phyloP scores from a whole-genome alignment of 73 alveolate genomes.

The Uronychia binucleata region DNA sequence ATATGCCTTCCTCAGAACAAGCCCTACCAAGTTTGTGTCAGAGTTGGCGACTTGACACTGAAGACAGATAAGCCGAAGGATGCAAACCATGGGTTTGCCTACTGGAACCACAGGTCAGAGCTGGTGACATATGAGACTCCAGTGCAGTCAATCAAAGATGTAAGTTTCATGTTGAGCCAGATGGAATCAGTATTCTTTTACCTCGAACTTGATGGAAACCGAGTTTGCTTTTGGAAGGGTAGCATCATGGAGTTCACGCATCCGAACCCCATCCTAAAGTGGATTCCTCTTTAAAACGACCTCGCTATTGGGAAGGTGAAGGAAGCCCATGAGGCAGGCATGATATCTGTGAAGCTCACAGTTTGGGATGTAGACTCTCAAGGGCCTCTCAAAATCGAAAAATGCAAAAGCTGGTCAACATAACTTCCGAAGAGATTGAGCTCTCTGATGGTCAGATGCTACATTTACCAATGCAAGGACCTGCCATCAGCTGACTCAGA shows the following conservation, averaged over 20 bases:
- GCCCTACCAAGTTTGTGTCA: slow-evolving; percentile 59
- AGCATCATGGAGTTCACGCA: slow-evolving; percentile 24
- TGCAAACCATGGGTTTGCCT: slow-evolving; percentile 48
- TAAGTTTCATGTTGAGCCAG: slow-evolving; percentile 70
- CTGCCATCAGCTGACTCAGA: slow-evolving; percentile 82
- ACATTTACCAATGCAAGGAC: slow-evolving; percentile 82
- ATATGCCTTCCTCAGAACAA: slow-evolving; percentile 66
- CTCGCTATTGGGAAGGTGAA: slow-evolving; percentile 28
- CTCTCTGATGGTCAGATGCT: slow-evolving; percentile 35
- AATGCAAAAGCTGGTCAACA: slow-evolving; percentile 31
- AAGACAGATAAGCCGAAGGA: slow-evolving; percentile 28
- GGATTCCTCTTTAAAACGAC: slow-evolving; percentile 48
- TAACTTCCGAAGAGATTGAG: neutral
- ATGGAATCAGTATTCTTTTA: slow-evolving; percentile 48
- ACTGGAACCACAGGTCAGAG: slow-evolving; percentile 64
- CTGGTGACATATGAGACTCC: slow-evolving; percentile 38
- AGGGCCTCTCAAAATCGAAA: slow-evolving; percentile 15
- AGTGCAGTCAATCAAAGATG: slow-evolving; percentile 39
- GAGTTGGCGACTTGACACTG: slow-evolving; percentile 61
- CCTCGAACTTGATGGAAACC: slow-evolving; percentile 45
- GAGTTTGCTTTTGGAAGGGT: slow-evolving; percentile 58
- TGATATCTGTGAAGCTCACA: slow-evolving; percentile 33
- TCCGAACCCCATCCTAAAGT: slow-evolving; percentile 34
- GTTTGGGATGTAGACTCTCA: slow-evolving; percentile 10
- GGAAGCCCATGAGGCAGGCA: slow-evolving; percentile 55